Percentiles rank a stretch among this genome's conserved stretches.
Evolutionary conservation across 140 eudicot genomes (phyloP).

Genomic region (Cichorium intybus): DNA sequence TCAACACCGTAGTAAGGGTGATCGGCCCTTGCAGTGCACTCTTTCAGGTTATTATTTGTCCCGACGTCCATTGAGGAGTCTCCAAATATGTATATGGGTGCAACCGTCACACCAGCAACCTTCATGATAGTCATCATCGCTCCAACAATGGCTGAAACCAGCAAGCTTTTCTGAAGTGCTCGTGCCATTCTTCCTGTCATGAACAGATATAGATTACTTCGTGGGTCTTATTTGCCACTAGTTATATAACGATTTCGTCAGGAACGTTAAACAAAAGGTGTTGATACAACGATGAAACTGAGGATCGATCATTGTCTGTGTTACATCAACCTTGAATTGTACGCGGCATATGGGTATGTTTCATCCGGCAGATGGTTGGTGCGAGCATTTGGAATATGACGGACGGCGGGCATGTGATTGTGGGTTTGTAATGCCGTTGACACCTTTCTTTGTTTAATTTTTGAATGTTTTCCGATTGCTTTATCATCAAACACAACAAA

Average conservation of each 20-base stretch:
- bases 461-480: background rate
- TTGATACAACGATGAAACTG: background rate
- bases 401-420: background rate
- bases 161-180: background rate
- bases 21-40: constrained; percentile 34
- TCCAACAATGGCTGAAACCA: constrained; percentile 5
- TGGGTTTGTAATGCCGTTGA: background rate
- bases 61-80: constrained; percentile 55
- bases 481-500: background rate
- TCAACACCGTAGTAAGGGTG: constrained; percentile 45
- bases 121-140: background rate
- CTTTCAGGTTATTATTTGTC: constrained; percentile 37
- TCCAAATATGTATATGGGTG: constrained; percentile 43
- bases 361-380: background rate
- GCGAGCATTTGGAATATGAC: background rate
- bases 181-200: constrained; percentile 5
- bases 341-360: background rate
- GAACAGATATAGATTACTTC: too few relatives aligned
- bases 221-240: too few relatives aligned
- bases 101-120: background rate
- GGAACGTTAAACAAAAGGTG: too few relatives aligned
- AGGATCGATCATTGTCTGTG: background rate
- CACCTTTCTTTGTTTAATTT: background rate
- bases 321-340: background rate
- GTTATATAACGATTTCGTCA: background rate